Evolutionary conservation across 2,329 filamentous ascomycete species (phyloP), one percentile per base, ranked within the genome.

Genomic region (Rhynchosporium agropyri): DNA sequence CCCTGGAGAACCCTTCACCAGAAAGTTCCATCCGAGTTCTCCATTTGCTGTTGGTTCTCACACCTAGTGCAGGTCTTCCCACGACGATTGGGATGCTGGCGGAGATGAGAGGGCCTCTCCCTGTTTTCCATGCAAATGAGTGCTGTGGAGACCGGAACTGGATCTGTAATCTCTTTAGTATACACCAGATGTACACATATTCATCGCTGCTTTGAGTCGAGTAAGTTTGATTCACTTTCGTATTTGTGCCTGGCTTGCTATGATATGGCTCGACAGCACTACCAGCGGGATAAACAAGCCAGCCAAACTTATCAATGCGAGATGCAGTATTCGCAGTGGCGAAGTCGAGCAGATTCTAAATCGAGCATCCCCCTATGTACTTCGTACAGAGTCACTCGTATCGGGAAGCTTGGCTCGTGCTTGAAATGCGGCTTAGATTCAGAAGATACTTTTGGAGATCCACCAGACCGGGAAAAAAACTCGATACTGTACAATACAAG

Each of bases 131-230:
- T 54, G 51, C 51, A 40, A 28, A 48, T n/a, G 20, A n/a, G 15
- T 29, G 36, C 26, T 45, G 48, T 59, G 56, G 56, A 58, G 43
- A 29, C 46, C 33, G 42, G 49, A 54, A 46, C 6, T 43, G 38
- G 51, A 58, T 40, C 20, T 20, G 20, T 20, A 20, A 20, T 20
- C 20, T 20, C 1, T 20, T 20, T 20, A 36, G 46, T 13, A 20
- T 36, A 3, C 20, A 5, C 57, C 43, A 53, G 48, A 60, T 54
- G 54, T 60, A 60, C 46, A 36, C 40, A 28, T 13, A 5, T n/a
- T 13, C 51, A 12, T 12, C 36, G 51, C 51, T 40, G 51, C 51
- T 54, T 54, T 54, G 36, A 38, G 7, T 31, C 13, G 8, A 9
- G 36, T 9, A n/a, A 38, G n/a, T 26, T 53, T 9, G 50, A 40